A percentile compares a stretch with the other conserved stretches of the same genome.
Evolutionary conservation across 2,329 filamentous ascomycete genomes (phyloP).

Genomic region (Penicillium hordei): DNA sequence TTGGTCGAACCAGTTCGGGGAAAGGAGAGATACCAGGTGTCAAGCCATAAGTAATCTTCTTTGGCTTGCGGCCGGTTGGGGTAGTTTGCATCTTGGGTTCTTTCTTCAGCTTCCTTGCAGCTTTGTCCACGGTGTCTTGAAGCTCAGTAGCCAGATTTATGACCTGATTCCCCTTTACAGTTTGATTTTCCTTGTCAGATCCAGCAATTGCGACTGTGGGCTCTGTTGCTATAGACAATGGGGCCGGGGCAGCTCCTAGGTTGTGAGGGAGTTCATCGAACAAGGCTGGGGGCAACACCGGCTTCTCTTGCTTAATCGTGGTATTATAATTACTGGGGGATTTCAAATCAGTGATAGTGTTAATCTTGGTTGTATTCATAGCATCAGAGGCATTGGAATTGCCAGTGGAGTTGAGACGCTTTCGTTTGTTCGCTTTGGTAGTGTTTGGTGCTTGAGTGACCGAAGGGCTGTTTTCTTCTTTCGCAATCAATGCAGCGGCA

Average conservation of each 20-base stretch:
- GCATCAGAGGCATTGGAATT: neutral
- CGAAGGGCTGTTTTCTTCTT: conserved; percentile 6
- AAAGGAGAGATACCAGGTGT: conserved; percentile 63
- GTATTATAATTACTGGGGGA: neutral
- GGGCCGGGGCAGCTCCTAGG: conserved; percentile 42
- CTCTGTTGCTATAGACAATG: neutral
- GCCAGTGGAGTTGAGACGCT: neutral
- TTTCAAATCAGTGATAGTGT: neutral
- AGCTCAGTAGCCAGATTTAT: conserved; percentile 10
- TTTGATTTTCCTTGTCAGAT: conserved; percentile 12
- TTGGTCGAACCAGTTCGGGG: conserved; percentile 65
- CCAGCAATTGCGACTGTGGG: neutral
- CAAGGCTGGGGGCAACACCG: neutral
- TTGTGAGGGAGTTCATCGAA: conserved; percentile 57
- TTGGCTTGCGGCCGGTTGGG: conserved; percentile 14
- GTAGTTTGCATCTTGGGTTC: conserved; percentile 3
- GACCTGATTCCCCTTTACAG: conserved; percentile 9
- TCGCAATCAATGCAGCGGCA: conserved; percentile 20
- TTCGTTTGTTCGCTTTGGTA: neutral
- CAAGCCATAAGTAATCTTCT: conserved; percentile 50
- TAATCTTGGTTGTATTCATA: neutral
- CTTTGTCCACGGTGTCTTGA: conserved; percentile 21
- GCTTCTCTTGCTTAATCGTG: conserved; percentile 12
- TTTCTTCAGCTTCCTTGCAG: conserved; percentile 15
- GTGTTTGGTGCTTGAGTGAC: neutral